Evolutionary conservation across 1,139 yeast genomes (phyloP), one percentile per base, ranked within the genome.

Genomic region (Pichia sp.): DNA sequence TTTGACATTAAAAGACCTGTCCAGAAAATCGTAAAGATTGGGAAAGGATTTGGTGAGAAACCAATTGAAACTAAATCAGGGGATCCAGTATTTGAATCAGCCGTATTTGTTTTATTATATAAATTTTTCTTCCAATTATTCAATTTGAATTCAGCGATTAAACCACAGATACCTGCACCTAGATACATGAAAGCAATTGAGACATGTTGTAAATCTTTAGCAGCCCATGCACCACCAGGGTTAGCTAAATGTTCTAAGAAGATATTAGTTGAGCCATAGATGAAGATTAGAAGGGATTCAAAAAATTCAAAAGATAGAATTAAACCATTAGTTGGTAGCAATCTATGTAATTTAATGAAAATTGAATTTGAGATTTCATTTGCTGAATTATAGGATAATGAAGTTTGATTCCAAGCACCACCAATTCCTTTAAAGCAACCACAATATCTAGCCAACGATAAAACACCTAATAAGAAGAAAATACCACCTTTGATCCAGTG

Each of bases 401-500:
- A 60, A 58, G 71, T 59, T 65, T 66, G 70, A 61, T 89, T 91
- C 98, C 98, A 91, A 3, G 95, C 91, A 84, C 93, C 82, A 19
- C 98, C 97, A 45, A 71, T 67, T 44, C 72, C 69, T 28, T 72
- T 60, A 54, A 82, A 84, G 11, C 81, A 84, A 4, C 98, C 98
- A 53, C 88, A 77, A 61, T 85, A 89, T 52, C 97, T 75, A 3
- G 88, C 83, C 38, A 91, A 68, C 14, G 94, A 73, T 15, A 88
- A 61, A 7, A 89, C 47, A 10, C 98, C 98, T 39, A 83, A 67
- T 3, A 72, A 53, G 49, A 86, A 72, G 59, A 91, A 89, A 3
- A 91, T 91, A 12, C 93, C 94, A 44, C 98, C 98, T 62, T 91
- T 91, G 60, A 91, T 89, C 69, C 86, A 85, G 62, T 91, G 98